These are phyloP conservation scores for Gossypium australe DNA, from an alignment of 345 rosid species.

Conservation along the genomic window DNA sequence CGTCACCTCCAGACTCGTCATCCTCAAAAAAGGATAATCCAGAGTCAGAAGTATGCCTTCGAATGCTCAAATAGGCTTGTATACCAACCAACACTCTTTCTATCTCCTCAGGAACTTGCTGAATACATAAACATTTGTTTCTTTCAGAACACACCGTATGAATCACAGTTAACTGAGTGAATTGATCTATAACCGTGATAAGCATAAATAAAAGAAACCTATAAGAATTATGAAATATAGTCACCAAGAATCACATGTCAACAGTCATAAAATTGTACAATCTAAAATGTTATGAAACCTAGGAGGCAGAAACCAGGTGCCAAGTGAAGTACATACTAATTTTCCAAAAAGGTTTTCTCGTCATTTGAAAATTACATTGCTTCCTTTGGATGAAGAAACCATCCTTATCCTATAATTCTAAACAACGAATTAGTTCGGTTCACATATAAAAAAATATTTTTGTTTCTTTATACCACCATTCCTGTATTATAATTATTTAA, in stretches of 20 bases:
- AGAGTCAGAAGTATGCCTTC: slow-evolving; percentile 58
- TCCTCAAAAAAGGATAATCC: slow-evolving; percentile 69
- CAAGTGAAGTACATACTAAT: not conserved
- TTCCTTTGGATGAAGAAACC: not conserved
- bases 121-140: slow-evolving; percentile 19
- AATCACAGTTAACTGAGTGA: not conserved
- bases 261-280: not conserved
- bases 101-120: slow-evolving; percentile 98
- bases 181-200: not conserved
- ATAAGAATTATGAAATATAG: not conserved
- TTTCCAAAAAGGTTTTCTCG: not conserved
- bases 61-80: slow-evolving; percentile 92
- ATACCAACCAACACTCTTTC: slow-evolving; percentile 87
- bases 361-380: not conserved
- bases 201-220: not conserved
- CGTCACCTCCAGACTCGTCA: slow-evolving; percentile 41
- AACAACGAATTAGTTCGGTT: not conserved
- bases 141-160: slow-evolving; percentile 1
- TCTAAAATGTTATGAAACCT: not conserved
- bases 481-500: not conserved
- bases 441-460: not conserved
- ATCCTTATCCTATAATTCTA: not conserved
- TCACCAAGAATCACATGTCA: not conserved
- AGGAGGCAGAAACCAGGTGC: not conserved
- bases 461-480: not conserved